Conservation (phyloP, 495 filamentous ascomycete species). For the Extremus antarcticus region DNA sequence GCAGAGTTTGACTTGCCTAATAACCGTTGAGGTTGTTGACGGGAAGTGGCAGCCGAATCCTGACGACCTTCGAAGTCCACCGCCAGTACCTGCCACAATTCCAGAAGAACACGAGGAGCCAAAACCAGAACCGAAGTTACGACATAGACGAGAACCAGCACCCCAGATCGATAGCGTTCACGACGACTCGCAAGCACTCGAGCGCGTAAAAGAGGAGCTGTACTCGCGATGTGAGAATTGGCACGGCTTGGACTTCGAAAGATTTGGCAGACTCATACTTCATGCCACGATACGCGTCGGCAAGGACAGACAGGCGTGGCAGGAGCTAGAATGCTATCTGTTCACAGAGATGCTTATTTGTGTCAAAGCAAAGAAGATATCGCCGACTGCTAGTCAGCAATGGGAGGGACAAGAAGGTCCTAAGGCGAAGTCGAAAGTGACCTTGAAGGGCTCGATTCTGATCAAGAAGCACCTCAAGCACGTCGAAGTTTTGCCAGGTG, state of each 20-base stretch:
- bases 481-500: constrained; percentile 58
- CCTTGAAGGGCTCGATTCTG: constrained; percentile 91
- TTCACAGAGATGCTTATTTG: constrained; percentile 99
- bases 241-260: constrained; percentile 92
- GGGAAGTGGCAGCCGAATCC: constrained; percentile 81
- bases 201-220: constrained; percentile 78
- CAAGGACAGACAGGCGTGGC: constrained; percentile 95
- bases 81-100: constrained; percentile 43
- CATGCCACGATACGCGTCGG: constrained; percentile 89
- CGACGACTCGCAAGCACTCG: constrained; percentile 55
- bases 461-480: constrained; percentile 97
- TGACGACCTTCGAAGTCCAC: constrained; percentile 63
- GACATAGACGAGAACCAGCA: background rate
- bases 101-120: constrained; percentile 10
- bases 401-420: constrained; percentile 44
- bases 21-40: constrained; percentile 90
- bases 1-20: constrained; percentile 85
- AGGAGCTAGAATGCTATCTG: constrained; percentile 94
- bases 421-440: constrained; percentile 61
- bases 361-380: constrained; percentile 86
- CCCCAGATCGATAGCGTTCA: constrained; percentile 27
- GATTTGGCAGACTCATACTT: constrained; percentile 83
- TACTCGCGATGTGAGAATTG: constrained; percentile 87
- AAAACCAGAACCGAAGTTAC: background rate
- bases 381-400: constrained; percentile 38